Percentiles rank a stretch among this genome's conserved stretches.
These are phyloP conservation scores for Sporothrix inflata DNA, from an alignment of 2,329 filamentous ascomycete genomes.

Conservation along the genomic window DNA sequence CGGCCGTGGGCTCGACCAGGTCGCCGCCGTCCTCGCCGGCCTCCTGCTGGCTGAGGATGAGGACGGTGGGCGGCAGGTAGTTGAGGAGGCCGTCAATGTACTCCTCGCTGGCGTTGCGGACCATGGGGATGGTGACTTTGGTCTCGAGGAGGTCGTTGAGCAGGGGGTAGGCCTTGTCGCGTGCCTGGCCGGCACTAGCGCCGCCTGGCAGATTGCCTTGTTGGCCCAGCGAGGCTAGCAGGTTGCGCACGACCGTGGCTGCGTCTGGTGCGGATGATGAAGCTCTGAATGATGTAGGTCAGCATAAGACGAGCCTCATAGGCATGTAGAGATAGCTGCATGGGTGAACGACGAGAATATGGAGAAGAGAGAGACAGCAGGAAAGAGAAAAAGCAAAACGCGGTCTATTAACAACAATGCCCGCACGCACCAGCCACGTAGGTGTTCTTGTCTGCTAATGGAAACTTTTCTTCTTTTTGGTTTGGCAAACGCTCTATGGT, in stretches of 20 bases:
- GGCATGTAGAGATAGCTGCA: neutral
- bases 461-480: slow-evolving; percentile 11
- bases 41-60: slow-evolving; percentile 74
- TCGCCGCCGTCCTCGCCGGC: slow-evolving; percentile 54
- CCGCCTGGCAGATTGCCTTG: neutral
- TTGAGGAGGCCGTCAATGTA: slow-evolving; percentile 74
- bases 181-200: slow-evolving; percentile 40
- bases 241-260: slow-evolving; percentile 79
- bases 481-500: slow-evolving; percentile 21
- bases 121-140: slow-evolving; percentile 74
- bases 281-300: slow-evolving; percentile 51
- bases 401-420: neutral
- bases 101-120: slow-evolving; percentile 66
- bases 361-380: neutral
- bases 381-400: neutral
- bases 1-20: slow-evolving; percentile 67
- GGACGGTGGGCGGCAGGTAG: slow-evolving; percentile 76
- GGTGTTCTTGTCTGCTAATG: neutral
- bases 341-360: neutral
- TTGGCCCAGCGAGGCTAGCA: slow-evolving; percentile 76
- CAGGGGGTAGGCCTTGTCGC: slow-evolving; percentile 74
- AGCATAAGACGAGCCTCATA: neutral
- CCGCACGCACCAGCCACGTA: neutral
- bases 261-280: slow-evolving; percentile 67
- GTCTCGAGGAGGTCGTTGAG: slow-evolving; percentile 84